Conservation (phyloP, 805 yeast species). For the Huiozyma naganishii region DNA sequence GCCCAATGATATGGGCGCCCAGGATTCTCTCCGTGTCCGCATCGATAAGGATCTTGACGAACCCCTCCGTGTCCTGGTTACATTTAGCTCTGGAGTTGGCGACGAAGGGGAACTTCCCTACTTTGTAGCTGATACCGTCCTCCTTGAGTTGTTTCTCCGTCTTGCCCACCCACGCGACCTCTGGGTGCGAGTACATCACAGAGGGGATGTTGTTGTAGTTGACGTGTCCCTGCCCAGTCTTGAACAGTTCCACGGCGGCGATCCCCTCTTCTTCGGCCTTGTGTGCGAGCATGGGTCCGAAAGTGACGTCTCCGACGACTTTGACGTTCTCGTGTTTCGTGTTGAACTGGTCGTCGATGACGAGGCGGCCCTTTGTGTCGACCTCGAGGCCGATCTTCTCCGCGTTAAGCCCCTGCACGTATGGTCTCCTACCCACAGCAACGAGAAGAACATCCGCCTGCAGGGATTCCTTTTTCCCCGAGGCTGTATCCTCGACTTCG, state of each 20-base stretch:
- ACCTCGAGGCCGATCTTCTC: conserved; percentile 83
- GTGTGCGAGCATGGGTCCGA: conserved; percentile 99
- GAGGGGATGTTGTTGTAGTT: conserved; percentile 97
- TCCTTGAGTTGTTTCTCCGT: conserved; percentile 90
- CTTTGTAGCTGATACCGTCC: conserved; percentile 81
- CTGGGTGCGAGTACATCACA: conserved; percentile 99
- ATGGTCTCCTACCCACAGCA: conserved; percentile 98
- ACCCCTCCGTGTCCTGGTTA: conserved; percentile 92
- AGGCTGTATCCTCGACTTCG: conserved; percentile 81
- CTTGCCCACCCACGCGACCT: conserved; percentile 98
- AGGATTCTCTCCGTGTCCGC: conserved; percentile 93
- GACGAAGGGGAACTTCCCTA: conserved; percentile 96
- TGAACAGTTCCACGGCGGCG: conserved; percentile 93
- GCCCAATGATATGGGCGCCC: conserved; percentile 95
- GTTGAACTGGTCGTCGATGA: conserved; percentile 87
- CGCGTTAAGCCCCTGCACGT: conserved; percentile 77
- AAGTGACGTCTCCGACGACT: conserved; percentile 96
- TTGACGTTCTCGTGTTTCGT: conserved; percentile 89
- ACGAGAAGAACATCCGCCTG: conserved; percentile 92
- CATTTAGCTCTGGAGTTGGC: conserved; percentile 99
- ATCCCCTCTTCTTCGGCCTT: conserved; percentile 99
- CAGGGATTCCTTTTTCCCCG: conserved; percentile 64
- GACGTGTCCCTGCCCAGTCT: conserved; percentile 92
- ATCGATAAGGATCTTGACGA: conserved; percentile 91
- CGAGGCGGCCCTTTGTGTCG: conserved; percentile 87